phyloP scores from a whole-genome alignment of 2,329 filamentous ascomycete species.

The Hypoxylon sp. region DNA sequence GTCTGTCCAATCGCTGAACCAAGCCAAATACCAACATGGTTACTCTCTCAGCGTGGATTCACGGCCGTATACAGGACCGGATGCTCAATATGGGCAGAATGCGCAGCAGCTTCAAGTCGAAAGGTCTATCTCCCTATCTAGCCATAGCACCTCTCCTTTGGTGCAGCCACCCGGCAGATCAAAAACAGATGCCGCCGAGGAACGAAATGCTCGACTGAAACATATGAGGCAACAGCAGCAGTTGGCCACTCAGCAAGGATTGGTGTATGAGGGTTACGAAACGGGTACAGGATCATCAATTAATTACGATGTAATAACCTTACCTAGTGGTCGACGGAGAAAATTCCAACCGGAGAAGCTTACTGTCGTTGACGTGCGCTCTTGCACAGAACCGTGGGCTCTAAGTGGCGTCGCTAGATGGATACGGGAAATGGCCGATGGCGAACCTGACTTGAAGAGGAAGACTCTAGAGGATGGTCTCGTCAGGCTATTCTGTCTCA shows the following conservation, averaged over 20 bases:
- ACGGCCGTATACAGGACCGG: constrained; percentile 58
- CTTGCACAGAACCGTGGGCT: constrained; percentile 91
- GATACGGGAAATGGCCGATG: constrained; percentile 90
- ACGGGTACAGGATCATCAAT: constrained; percentile 65
- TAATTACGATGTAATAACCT: constrained; percentile 83
- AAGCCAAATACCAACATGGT: constrained; percentile 61
- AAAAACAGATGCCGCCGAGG: constrained; percentile 90
- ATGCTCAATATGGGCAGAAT: constrained; percentile 61
- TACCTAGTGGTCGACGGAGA: constrained; percentile 82
- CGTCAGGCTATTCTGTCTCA: constrained; percentile 89
- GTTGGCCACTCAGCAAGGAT: constrained; percentile 62
- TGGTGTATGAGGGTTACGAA: constrained; percentile 69
- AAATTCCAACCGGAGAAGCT: constrained; percentile 90
- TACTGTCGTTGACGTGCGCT: constrained; percentile 81
- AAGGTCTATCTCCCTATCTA: constrained; percentile 84
- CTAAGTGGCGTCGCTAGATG: constrained; percentile 87
- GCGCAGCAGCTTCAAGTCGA: constrained; percentile 64
- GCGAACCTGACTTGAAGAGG: constrained; percentile 86
- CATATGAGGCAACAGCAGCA: constrained; percentile 67
- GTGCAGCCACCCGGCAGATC: constrained; percentile 87
- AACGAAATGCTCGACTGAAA: constrained; percentile 62
- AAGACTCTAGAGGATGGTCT: constrained; percentile 89
- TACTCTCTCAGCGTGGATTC: constrained; percentile 64
- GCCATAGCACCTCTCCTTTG: constrained; percentile 82
- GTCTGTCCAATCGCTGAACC: constrained; percentile 60